Evolutionary conservation across 2,329 filamentous ascomycete genomes (phyloP), one percentile per base, ranked within the genome.

Genomic region (Scedosporium boydii): DNA sequence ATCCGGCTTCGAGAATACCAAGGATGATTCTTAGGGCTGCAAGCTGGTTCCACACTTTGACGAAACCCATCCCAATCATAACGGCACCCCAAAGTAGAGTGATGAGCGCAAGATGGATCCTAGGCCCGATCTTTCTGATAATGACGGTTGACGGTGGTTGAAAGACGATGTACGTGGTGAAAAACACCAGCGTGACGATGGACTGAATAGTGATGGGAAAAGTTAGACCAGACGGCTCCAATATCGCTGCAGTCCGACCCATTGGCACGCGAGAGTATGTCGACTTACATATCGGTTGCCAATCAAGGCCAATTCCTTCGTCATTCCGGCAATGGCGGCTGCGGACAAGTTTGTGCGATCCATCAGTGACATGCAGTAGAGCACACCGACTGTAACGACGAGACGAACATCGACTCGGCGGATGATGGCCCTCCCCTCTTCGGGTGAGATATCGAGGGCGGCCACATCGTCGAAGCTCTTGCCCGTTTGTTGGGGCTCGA

Each of bases 281-380:
- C 10, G 18, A 68, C 76, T 68, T 62, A 79, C 78, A 58, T 80
- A 81, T 69, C 78, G 75, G 60, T 77, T 76, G 5, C 75, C 77
- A 1, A 76, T 70, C 1, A 85, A 71, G 3, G 69, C 57, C 27
- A 85, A 72, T 58, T 85, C 82, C 1, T 65, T 65, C 16, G 70
- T 68, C 80, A 85, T 83, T 60, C 82, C 90, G 21, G 90, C 89
- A 70, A 93, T 87, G 56, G 84, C 84, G 48, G 89, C 89, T 23
- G 84, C 79, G n/a, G 84, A 84, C 70, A 93, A 75, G 72, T 93
- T 93, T 1, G 88, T 91, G 38, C 90, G 80, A 70, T 95, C 90
- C 85, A 93, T 90, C 64, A 93, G 76, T 66, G 83, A 88, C 68
- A 90, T 80, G 70, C 88, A 90, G 73, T 93, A 93, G 75, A 91